Evolutionary conservation across 2,329 filamentous ascomycete genomes (phyloP), one percentile per base, ranked within the genome.

Genomic region (Chrysoporthe cubensis): DNA sequence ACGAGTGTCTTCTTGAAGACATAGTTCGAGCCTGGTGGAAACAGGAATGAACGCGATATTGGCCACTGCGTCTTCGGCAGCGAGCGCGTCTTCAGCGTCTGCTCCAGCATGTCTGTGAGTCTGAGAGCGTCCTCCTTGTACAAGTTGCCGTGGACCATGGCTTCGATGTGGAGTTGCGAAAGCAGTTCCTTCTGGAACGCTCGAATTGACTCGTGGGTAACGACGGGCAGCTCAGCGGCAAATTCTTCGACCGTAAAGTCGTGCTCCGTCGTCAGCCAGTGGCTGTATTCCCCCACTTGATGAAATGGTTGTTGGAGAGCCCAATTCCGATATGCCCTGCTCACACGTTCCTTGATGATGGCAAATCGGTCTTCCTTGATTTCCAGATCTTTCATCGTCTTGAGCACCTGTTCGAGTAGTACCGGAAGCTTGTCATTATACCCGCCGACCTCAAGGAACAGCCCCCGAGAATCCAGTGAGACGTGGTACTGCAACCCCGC

Each of bases 401-500:
- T 81, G 37, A 97, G 82, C 4, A 98, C 92, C 76, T 97, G 96
- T 76, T 98, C 93, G 59, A 99, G 80, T 34, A 99, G 85, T 0
- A 97, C 93, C 0, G 91, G 84, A 75, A 99, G 88, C 82, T 99
- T 99, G 79, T 99, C 96, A 73, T 97, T 99, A 81, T 98, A 99
- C 0, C 96, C 96, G 40, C 89, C 90, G 3, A 98, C 87, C 16
- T 91, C 89, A 52, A 98, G 82, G 67, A 92, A 90, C 42, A 98
- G 77, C 0, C 94, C 94, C 43, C 89, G 86, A 4, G 87, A 85
- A 74, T 92, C 91, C 37, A 91, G 86, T 4, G 84, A 84, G n/a
- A 98, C 87, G 50, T 87, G 88, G 76, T 98, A 98, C 69, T 92
- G 88, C 57, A 99, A 80, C 0, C 96, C 96, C 8, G 96, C 93